phyloP scores from a whole-genome alignment of 23 red algal genomes.

The Chondrus crispus region DNA sequence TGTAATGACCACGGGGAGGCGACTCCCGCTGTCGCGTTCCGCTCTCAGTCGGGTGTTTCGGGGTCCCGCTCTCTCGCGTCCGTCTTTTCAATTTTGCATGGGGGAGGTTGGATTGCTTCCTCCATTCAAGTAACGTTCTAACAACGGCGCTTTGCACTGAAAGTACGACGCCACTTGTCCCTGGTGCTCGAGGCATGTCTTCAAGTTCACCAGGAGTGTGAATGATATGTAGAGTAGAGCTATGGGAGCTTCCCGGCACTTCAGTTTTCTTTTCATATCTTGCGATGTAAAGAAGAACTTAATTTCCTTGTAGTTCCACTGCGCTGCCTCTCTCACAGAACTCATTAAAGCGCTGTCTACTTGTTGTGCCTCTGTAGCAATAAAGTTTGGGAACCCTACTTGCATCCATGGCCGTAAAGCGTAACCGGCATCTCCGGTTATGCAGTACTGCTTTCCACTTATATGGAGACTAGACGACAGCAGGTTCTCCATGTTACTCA shows the following conservation, averaged over 20 bases:
- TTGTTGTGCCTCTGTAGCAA: background rate
- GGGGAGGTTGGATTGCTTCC: too few relatives aligned
- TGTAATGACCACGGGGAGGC: constrained; percentile 17
- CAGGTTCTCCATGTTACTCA: background rate
- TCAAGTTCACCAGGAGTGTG: background rate
- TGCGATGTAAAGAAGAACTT: background rate
- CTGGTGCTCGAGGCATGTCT: background rate
- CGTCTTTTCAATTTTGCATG: too few relatives aligned
- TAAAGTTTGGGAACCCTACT: background rate
- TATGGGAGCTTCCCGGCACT: background rate
- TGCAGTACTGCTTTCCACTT: background rate
- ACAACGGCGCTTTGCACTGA: background rate
- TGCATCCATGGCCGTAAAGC: background rate
- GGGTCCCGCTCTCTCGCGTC: too few relatives aligned
- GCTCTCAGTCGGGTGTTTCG: too few relatives aligned
- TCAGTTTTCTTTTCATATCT: background rate
- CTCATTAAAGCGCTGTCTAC: background rate
- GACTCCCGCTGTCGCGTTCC: too few relatives aligned
- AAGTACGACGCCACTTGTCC: background rate
- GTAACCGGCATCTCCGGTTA: background rate
- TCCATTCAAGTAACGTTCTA: background rate
- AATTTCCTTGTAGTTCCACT: background rate
- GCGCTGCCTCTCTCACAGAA: background rate
- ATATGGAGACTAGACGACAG: background rate
- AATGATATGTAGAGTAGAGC: background rate